Conservation (phyloP, 2,329 filamentous ascomycete species). For the Neospermospora avenae region DNA sequence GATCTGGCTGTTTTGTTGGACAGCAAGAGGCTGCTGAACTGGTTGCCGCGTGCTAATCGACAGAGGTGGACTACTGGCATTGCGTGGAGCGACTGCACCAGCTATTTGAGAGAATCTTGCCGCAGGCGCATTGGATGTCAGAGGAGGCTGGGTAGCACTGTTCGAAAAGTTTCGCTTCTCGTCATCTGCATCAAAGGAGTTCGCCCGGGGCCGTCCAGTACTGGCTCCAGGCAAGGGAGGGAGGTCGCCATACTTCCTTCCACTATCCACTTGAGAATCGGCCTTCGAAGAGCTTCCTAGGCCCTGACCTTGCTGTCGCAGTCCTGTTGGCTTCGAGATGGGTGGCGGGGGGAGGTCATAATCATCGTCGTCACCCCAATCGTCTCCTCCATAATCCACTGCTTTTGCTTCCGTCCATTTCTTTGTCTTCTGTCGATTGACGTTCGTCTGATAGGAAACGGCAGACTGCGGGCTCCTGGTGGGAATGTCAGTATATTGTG, state of each 20-base stretch:
- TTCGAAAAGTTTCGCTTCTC: constrained; percentile 49
- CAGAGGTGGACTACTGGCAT: constrained; percentile 27
- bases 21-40: constrained; percentile 13
- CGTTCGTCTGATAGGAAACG: constrained; percentile 70
- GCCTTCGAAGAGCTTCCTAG: constrained; percentile 19
- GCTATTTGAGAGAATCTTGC: constrained; percentile 33
- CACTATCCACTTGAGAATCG: constrained; percentile 18
- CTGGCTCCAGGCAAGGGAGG: constrained; percentile 26
- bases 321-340: constrained; percentile 39
- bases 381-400: constrained; percentile 85
- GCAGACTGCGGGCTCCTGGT: constrained; percentile 28
- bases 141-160: constrained; percentile 21
- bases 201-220: constrained; percentile 30
- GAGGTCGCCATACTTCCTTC: constrained; percentile 34
- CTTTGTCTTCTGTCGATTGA: constrained; percentile 84
- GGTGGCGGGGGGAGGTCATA: constrained; percentile 48
- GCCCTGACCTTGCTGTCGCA: constrained; percentile 42
- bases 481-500: constrained; percentile 6
- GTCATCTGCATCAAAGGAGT: constrained; percentile 54
- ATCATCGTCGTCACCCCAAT: constrained; percentile 79
- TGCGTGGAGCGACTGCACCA: constrained; percentile 22
- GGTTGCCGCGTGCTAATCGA: constrained; percentile 28
- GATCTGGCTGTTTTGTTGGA: constrained; percentile 22
- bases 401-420: constrained; percentile 93
- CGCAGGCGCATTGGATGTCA: constrained; percentile 22